Base-by-base conservation (phyloP, 2,329 filamentous ascomycete species). In the Xylaria sp. region DNA sequence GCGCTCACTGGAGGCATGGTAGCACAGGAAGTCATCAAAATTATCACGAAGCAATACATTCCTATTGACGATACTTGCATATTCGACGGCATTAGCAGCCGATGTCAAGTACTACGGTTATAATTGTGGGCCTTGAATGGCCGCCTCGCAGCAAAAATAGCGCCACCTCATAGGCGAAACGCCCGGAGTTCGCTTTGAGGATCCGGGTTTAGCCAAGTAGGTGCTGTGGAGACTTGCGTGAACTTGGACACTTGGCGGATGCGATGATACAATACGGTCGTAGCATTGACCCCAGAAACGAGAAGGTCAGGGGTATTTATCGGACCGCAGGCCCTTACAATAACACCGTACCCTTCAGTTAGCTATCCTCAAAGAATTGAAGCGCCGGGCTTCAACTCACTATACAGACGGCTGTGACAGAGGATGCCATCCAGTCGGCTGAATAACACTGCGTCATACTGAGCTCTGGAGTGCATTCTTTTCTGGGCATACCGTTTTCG, bases 21-120 rank as follows among this genome's bases (percentile, higher is more conserved):
- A 57, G 94, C 95, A n/a, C 97, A 99, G 81, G 96, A 99, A 82
- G 89, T 95, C 71, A 97, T 99, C 83, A 99, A 99, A 80, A 88
- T 95, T 67, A 88, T 92, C 75, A 92, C 90, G 13, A 89, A 89
- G 76, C 90, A 92, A 82, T 92, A 92, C 80, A 84, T 92, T 52
- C 90, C 90, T 28, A 87, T 91, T 71, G 89, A 92, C 74, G 91
- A 92, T 79, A 90, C 88, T 18, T 91, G 90, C 77, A 84, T 92
- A 70, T 92, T 90, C 74, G 90, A 92, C 82, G 90, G 90, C 25
- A 89, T 92, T 71, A 83, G 82, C 68, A 90, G 88, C 79, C 86
- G 87, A 71, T 88, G 86, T 74, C 86, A 89, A 77, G 84, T 89
- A 62, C 79, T 90, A 74, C 84, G 84, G 69, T 79, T 90, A 72